A percentile compares a stretch with the other conserved stretches of the same genome.
These are phyloP conservation scores for Vigna trinervia DNA, from an alignment of 306 rosid species.

Conservation along the genomic window DNA sequence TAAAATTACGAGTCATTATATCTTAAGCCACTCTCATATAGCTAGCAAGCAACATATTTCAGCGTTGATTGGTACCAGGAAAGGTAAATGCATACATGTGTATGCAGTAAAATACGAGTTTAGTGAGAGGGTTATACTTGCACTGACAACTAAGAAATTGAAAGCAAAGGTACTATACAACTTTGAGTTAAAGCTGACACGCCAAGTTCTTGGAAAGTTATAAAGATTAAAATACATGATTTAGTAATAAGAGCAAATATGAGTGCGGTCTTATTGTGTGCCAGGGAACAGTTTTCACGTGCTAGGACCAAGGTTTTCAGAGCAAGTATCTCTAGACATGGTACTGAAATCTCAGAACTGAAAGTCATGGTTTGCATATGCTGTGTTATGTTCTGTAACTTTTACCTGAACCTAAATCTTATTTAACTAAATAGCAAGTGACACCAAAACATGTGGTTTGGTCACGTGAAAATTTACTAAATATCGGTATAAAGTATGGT, in stretches of 20 bases:
- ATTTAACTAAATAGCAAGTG: constrained; percentile 25
- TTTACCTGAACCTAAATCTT: constrained; percentile 40
- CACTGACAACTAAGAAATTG: constrained; percentile 13
- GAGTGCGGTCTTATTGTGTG: constrained; percentile 41
- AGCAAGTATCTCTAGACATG: constrained; percentile 29
- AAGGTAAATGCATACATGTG: neutral
- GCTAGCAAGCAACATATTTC: constrained; percentile 11
- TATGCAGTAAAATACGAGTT: neutral
- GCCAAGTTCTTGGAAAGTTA: constrained; percentile 45
- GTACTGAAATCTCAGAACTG: constrained; percentile 8
- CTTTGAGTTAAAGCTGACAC: constrained; percentile 40
- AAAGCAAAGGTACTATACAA: constrained; percentile 41
- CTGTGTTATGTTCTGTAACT: constrained; percentile 33
- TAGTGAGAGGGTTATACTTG: neutral
- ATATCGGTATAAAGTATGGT: constrained; percentile 13
- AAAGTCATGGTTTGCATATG: constrained; percentile 27
- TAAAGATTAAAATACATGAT: constrained; percentile 14
- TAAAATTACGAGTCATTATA: constrained; percentile 5
- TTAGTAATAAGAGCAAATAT: constrained; percentile 18
- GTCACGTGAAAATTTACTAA: constrained; percentile 40
- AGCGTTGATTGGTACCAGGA: constrained; percentile 1
- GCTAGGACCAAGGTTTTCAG: constrained; percentile 41
- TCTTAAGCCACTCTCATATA: neutral
- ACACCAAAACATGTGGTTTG: constrained; percentile 40
- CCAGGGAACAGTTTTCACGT: constrained; percentile 53